phyloP scores from a whole-genome alignment of 768 basidiomycete genomes.

The Mycena kentingensis region DNA sequence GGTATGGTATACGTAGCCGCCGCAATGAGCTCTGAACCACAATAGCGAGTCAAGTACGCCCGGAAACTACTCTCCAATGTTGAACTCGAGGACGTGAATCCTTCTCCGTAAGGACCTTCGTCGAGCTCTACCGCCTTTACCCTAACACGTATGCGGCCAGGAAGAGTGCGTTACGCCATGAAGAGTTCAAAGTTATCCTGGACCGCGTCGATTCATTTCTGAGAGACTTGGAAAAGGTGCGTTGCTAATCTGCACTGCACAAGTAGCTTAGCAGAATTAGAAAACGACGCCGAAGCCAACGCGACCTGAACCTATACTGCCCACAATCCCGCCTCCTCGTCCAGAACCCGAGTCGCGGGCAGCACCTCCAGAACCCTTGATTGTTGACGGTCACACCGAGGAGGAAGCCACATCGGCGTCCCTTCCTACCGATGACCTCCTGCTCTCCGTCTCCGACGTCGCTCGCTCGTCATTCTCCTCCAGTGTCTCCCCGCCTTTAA shows the following conservation, averaged over 20 bases:
- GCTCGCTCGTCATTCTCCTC: slow-evolving; percentile 24
- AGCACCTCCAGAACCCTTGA: slow-evolving; percentile 18
- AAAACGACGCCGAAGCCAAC: slow-evolving; percentile 41
- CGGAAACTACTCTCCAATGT: slow-evolving; percentile 58
- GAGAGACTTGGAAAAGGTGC: slow-evolving; percentile 55
- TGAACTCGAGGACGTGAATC: slow-evolving; percentile 49
- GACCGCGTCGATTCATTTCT: slow-evolving; percentile 58
- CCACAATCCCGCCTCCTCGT: slow-evolving; percentile 50
- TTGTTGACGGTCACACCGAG: slow-evolving; percentile 8
- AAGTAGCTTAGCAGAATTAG: slow-evolving; percentile 29
- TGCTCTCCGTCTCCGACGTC: slow-evolving; percentile 41
- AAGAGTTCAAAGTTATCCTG: slow-evolving; percentile 50
- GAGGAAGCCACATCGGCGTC: slow-evolving; percentile 22
- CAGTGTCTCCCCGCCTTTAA: slow-evolving; percentile 24
- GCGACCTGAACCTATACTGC: slow-evolving; percentile 53
- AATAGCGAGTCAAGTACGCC: slow-evolving; percentile 56
- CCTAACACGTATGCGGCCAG: slow-evolving; percentile 31
- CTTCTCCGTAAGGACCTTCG: slow-evolving; percentile 39
- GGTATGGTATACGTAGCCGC: slow-evolving; percentile 37
- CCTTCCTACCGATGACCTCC: slow-evolving; percentile 37
- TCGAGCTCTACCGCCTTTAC: slow-evolving; percentile 10
- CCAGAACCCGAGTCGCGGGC: slow-evolving; percentile 15
- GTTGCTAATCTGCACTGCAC: slow-evolving; percentile 1
- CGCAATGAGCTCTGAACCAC: not conserved
- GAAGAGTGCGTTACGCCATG: slow-evolving; percentile 43